Percentiles rank a stretch among this genome's conserved stretches.
phyloP scores from a whole-genome alignment of 345 rosid genomes.

The Brassica rapa region DNA sequence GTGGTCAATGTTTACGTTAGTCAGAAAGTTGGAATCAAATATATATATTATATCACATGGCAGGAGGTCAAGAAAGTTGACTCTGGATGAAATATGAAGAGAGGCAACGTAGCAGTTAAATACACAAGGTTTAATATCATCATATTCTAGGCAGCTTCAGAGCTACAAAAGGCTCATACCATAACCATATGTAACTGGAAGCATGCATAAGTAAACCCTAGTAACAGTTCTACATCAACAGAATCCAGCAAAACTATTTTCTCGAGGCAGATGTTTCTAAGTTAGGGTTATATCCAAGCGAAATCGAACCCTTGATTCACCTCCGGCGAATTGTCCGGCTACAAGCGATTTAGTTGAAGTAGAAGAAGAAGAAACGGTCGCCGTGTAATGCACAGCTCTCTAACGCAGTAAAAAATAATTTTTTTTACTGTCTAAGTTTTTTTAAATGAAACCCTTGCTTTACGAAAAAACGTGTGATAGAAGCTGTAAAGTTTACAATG shows the following conservation, averaged over 20 bases:
- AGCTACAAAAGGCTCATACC: slow-evolving; percentile 22
- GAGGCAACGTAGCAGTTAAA: slow-evolving; percentile 1
- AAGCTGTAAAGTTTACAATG: not conserved
- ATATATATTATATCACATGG: not conserved
- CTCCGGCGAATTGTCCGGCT: slow-evolving; percentile 31
- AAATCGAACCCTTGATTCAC: slow-evolving; percentile 29
- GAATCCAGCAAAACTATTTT: slow-evolving; percentile 7
- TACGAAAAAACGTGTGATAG: not conserved
- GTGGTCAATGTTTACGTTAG: slow-evolving; percentile 27
- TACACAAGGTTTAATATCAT: not conserved
- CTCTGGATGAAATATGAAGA: slow-evolving; percentile 17
- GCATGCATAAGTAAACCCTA: slow-evolving; percentile 37
- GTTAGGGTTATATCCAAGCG: slow-evolving; percentile 27
- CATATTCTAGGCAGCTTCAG: slow-evolving; percentile 6
- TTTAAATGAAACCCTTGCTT: slow-evolving; percentile 23
- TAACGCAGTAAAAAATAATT: not conserved
- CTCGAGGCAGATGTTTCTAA: slow-evolving; percentile 10
- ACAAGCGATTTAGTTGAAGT: not conserved
- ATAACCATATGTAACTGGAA: slow-evolving; percentile 10
- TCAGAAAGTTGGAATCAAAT: slow-evolving; percentile 14
- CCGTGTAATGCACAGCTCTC: slow-evolving; percentile 16
- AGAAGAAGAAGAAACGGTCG: slow-evolving; percentile 34
- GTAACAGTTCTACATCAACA: slow-evolving; percentile 15
- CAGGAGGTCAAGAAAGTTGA: slow-evolving; percentile 9
- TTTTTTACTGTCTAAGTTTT: not conserved